Base-by-base conservation (phyloP, 2,329 filamentous ascomycete genomes). In the Lecanosticta acicola region DNA sequence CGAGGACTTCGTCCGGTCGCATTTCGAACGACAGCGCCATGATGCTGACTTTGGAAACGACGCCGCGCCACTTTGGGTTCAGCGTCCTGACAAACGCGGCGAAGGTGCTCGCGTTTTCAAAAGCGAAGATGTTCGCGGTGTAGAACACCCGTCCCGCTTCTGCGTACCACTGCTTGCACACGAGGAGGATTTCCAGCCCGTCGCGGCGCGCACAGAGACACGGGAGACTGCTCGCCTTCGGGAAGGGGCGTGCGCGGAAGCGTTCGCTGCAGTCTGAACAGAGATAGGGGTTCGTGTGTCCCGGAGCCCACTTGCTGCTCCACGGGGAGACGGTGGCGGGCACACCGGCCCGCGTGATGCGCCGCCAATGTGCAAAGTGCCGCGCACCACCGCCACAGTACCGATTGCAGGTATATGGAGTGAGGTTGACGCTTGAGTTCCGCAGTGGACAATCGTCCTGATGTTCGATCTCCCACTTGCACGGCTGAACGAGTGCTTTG, bases 61-160 rank as follows among this genome's bases (percentile, higher is more conserved):
- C 20, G 10, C 35, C 11, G 4, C 41, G 35, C 48, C 49, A 53
- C 3, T 29, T 33, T 9, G 39, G 43, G 13, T 44, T 39, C 26
- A 47, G 29, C 32, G 32, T 41, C 3, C 16, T 17, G 26, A 44
- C 19, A 34, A 52, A 48, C 11, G 20, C 14, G 10, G 26, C 39
- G 33, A 50, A 47, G 7, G 38, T 29, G 14, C 29, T 24, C 10
- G 19, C 13, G 34, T 51, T 44, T 17, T 56, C 53, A 41, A 56
- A 57, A 3, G 51, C 51, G 35, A 56, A 57, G 29, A 41, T 51
- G 41, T 56, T 56, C 20, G 35, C 33, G 2, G 44, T 43, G 43
- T 51, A 53, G 35, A 57, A 48, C 3, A 54, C 46, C 14, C 32
- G 19, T 13, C 33, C 46, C 5, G 48, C 53, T 43, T 55, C 53